phyloP scores from a whole-genome alignment of 352 stramenopile species.

The Halophytophthora batemanensis region DNA sequence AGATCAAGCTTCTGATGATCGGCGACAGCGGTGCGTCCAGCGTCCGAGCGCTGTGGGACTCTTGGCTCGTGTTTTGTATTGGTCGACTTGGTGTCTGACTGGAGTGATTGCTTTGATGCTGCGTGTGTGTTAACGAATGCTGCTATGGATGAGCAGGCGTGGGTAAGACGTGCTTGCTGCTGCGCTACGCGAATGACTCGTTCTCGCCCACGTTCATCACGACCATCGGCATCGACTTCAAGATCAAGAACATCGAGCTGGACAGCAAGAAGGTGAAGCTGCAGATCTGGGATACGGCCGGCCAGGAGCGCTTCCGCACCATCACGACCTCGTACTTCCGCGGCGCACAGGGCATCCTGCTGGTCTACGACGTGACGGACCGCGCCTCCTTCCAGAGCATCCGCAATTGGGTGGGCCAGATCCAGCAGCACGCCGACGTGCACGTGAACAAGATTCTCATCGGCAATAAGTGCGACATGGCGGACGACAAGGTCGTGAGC shows the following conservation, averaged over 20 bases:
- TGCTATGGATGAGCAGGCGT: conserved; percentile 56
- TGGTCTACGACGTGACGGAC: conserved; percentile 98
- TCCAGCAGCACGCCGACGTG: conserved; percentile 97
- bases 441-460: conserved; percentile 99
- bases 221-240: conserved; percentile 90
- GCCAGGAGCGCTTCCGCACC: conserved; percentile 98
- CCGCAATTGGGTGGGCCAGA: conserved; percentile 97
- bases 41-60: too few relatives aligned
- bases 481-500: conserved; percentile 95
- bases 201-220: conserved; percentile 91
- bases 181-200: conserved; percentile 89
- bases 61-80: background rate
- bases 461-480: conserved; percentile 99
- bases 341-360: conserved; percentile 97
- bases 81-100: background rate
- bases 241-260: conserved; percentile 92
- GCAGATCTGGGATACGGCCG: conserved; percentile 98
- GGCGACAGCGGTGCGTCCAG: conserved; percentile 90
- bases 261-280: conserved; percentile 98
- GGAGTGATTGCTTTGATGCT: conserved; percentile 1
- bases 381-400: conserved; percentile 97
- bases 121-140: too few relatives aligned
- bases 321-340: conserved; percentile 99
- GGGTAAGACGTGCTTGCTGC: conserved; percentile 85
- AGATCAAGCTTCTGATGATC: conserved; percentile 98